phyloP scores from a whole-genome alignment of 139 green algal genomes.

The Ostreobium quekettii region DNA sequence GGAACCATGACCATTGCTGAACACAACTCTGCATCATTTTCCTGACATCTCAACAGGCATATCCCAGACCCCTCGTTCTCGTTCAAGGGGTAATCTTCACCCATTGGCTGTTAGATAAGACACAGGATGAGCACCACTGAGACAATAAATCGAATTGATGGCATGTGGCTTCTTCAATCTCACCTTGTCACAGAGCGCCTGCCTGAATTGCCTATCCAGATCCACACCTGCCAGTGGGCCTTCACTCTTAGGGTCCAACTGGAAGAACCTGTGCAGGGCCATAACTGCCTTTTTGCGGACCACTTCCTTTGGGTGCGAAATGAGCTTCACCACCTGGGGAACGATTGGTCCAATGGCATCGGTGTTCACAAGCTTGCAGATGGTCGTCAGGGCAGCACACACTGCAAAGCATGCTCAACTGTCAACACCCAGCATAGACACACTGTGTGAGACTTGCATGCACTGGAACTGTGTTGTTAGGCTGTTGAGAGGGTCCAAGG shows the following conservation, averaged over 20 bases:
- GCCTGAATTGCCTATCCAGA: slow-evolving; percentile 55
- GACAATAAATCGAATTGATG: no score
- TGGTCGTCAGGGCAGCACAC: slow-evolving; percentile 45
- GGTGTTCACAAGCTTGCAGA: slow-evolving; percentile 28
- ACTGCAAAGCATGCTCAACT: no score
- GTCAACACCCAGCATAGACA: no score
- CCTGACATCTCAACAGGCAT: neutral
- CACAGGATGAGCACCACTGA: no score
- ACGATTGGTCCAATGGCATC: slow-evolving; percentile 33
- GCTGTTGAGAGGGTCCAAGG: no score
- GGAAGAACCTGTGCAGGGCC: slow-evolving; percentile 65
- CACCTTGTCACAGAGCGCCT: slow-evolving; percentile 65
- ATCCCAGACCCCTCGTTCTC: no score
- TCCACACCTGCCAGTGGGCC: slow-evolving; percentile 52
- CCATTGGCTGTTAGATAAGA: no score
- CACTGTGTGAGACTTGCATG: no score
- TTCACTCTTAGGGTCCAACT: slow-evolving; percentile 58
- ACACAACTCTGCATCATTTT: neutral
- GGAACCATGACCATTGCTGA: neutral
- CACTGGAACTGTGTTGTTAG: no score
- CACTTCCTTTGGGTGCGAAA: slow-evolving; percentile 65
- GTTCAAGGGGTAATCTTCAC: no score
- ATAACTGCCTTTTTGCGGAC: slow-evolving; percentile 96
- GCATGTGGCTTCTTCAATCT: no score
- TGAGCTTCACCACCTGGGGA: slow-evolving; percentile 49